Evolutionary conservation across 495 filamentous ascomycete genomes (phyloP).

Genomic region (Annulohypoxylon bovei): DNA sequence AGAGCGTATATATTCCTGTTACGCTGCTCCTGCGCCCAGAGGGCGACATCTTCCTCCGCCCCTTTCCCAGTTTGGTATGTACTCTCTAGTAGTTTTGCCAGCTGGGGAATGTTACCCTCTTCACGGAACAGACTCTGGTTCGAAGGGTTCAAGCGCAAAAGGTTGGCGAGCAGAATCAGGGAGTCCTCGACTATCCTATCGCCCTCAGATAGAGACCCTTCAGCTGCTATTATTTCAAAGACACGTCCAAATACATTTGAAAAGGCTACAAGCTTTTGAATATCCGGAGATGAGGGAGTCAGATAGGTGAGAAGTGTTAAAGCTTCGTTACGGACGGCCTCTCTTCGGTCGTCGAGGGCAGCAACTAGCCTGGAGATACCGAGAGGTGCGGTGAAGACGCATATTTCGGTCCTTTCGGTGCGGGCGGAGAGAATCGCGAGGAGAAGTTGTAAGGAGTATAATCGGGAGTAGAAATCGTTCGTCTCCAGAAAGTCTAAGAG

Average conservation of each 20-base stretch:
- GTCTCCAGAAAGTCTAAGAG: conserved; percentile 89
- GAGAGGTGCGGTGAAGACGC: conserved; percentile 84
- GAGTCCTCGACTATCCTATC: conserved; percentile 95
- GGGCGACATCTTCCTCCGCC: conserved; percentile 68
- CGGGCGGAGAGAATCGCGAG: conserved; percentile 85
- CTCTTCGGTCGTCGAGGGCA: conserved; percentile 82
- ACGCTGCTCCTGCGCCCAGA: conserved; percentile 78
- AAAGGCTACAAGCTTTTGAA: conserved; percentile 94
- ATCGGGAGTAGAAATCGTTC: conserved; percentile 89
- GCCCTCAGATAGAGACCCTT: conserved; percentile 84
- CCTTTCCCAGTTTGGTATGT: conserved; percentile 65
- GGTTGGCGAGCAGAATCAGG: conserved; percentile 89
- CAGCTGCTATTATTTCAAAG: conserved; percentile 80
- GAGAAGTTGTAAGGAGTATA: conserved; percentile 92
- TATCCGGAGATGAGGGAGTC: conserved; percentile 64
- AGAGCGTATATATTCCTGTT: conserved; percentile 95
- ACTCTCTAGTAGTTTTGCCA: conserved; percentile 74
- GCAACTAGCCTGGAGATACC: conserved; percentile 88
- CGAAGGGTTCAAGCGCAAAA: conserved; percentile 86
- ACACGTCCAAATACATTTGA: conserved; percentile 91
- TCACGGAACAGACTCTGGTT: conserved; percentile 97
- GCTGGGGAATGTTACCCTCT: conserved; percentile 80
- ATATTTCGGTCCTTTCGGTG: conserved; percentile 95
- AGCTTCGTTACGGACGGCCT: conserved; percentile 85
- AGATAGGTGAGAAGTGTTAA: conserved; percentile 62